Base-by-base conservation (phyloP, 345 rosid species). In the Camelina sativa region DNA sequence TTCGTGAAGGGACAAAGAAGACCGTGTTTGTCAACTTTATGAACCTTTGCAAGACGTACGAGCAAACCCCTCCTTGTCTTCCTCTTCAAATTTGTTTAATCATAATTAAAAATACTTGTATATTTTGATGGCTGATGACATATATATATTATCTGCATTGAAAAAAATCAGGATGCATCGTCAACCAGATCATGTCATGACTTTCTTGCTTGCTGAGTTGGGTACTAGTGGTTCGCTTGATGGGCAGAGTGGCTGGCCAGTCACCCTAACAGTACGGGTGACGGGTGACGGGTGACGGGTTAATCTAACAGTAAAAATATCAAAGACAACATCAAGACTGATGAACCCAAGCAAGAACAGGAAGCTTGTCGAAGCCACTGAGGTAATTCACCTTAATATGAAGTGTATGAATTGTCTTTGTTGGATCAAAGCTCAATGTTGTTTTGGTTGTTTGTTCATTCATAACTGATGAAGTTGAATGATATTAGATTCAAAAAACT, bases 1-100 rank as follows among this genome's bases (percentile, higher is more conserved):
- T 92, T 62, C 96, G 96, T 68, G 99, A 96, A 73, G 99, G 99
- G 23, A 96, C 99, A 72, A 96, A 91, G 96, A 96, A 96, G 79
- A 92, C 98, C 2, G 94, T 87, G 30, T 91, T 96, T 76, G 98
- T 91, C 76, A 92, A 96, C 81, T 92, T 91, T 47, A 92, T 88
- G 98, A 96, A 92, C 81, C 94, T 96, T 62, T 96, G 99, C 89
- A 92, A 83, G 77, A 88, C 91, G 96, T 96, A 84, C 23, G 84
- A 61, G 50, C 34, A 0, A 37, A 79, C 12, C 50, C 60, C 46
- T 22, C 56, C 46, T 22, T 44, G 17, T 54, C 58, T 30, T 74
- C 66, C 3, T 68, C 57, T 41, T 35, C 52, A 47, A 64, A 4
- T 3, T 11, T 38, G 19, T 5, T 48, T 48, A 48, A 16, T 13